A percentile compares a stretch with the other conserved stretches of the same genome.
Conservation (phyloP, 768 basidiomycete genomes). For the Grammothele lineata region DNA sequence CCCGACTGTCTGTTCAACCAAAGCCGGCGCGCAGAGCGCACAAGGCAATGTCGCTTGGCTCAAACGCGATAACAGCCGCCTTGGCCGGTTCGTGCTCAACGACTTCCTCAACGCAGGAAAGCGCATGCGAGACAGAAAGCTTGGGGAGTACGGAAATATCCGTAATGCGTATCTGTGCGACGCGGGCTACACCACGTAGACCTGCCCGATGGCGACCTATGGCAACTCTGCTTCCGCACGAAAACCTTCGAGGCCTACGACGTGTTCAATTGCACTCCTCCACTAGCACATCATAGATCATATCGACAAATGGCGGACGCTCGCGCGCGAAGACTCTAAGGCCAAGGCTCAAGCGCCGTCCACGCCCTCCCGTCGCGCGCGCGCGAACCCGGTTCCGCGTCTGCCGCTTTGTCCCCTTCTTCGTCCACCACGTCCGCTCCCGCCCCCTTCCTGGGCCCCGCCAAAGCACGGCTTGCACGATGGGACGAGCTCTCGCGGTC, state of each 20-base stretch:
- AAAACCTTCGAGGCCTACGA: conserved; percentile 3
- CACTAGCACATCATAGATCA: conserved; percentile 13
- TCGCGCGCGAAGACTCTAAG: no score
- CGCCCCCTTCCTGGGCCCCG: neutral
- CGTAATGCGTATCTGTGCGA: neutral
- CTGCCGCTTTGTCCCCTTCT: neutral
- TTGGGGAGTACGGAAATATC: conserved; percentile 31
- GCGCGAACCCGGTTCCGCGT: neutral
- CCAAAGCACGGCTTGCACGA: neutral
- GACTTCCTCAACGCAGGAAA: conserved; percentile 38
- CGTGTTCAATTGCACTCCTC: conserved; percentile 30
- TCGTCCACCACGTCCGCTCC: conserved; percentile 22
- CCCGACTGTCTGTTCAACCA: conserved; percentile 27
- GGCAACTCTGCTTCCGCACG: conserved; percentile 34
- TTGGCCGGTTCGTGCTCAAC: conserved; percentile 38
- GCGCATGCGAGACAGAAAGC: conserved; percentile 29
- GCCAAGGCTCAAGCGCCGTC: neutral
- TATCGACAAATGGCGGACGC: conserved; percentile 2
- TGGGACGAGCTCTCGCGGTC: conserved; percentile 8
- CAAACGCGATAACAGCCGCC: neutral
- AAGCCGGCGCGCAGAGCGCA: neutral
- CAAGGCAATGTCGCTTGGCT: neutral
- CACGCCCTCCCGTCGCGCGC: neutral
- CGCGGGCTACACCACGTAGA: conserved; percentile 8
- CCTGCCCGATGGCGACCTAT: conserved; percentile 30